Percentiles rank a stretch among this genome's conserved stretches.
phyloP scores from a whole-genome alignment of 805 yeast species.

The Monosporozyma unispora region DNA sequence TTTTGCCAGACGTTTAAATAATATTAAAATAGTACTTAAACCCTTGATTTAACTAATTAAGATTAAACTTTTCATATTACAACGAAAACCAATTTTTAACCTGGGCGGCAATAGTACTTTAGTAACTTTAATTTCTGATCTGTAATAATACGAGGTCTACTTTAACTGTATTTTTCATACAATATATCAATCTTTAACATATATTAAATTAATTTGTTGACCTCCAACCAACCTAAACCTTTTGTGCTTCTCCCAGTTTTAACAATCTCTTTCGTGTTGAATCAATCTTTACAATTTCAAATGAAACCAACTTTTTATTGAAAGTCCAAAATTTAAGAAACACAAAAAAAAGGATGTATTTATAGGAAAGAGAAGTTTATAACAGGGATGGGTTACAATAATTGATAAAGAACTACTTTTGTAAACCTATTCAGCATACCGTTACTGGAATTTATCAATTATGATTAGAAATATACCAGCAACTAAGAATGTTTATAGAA shows the following conservation, averaged over 20 bases:
- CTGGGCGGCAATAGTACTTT: too few species aligned
- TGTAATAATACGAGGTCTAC: too few species aligned
- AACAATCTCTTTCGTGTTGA: neutral
- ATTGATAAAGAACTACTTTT: neutral
- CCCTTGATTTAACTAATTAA: too few species aligned
- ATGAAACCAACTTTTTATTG: neutral
- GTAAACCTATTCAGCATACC: neutral
- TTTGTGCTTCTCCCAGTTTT: neutral
- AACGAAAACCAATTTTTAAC: too few species aligned
- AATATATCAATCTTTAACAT: too few species aligned
- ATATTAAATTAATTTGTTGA: too few species aligned
- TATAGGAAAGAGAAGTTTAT: neutral
- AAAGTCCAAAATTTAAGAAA: neutral
- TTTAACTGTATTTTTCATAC: too few species aligned
- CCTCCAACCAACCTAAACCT: too few species aligned
- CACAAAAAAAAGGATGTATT: neutral
- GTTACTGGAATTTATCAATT: neutral
- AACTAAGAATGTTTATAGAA: neutral
- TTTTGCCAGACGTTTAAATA: too few species aligned
- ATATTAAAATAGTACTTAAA: too few species aligned
- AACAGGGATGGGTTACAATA: neutral
- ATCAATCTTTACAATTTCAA: neutral
- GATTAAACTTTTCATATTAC: too few species aligned
- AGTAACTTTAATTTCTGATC: too few species aligned
- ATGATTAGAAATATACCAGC: neutral